These are phyloP conservation scores for Rhododendron molle DNA, from an alignment of 148 eudicot species.

Conservation along the genomic window DNA sequence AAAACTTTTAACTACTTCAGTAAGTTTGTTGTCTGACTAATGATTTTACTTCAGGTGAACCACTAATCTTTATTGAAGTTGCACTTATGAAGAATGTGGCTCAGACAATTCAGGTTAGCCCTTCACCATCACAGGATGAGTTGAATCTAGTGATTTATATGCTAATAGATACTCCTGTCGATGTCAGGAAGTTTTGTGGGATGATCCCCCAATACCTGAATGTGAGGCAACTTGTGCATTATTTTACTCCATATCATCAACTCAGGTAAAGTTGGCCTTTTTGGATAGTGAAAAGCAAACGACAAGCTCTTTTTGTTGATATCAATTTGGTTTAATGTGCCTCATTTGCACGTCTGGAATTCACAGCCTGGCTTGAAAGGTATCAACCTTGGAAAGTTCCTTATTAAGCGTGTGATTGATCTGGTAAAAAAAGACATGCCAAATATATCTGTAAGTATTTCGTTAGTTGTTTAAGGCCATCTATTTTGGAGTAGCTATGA, in stretches of 20 bases:
- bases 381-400: slow-evolving; percentile 90
- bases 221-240: slow-evolving; percentile 85
- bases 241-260: slow-evolving; percentile 94
- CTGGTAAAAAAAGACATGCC: slow-evolving; percentile 89
- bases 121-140: background rate
- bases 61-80: slow-evolving; percentile 96
- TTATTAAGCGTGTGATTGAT: slow-evolving; percentile 92
- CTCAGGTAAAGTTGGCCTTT: slow-evolving; percentile 52
- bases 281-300: background rate
- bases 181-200: slow-evolving; percentile 88
- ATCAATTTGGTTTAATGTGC: slow-evolving; percentile 2
- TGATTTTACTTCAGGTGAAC: slow-evolving; percentile 65
- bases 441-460: slow-evolving; percentile 67
- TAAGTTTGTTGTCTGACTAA: background rate
- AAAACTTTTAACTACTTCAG: slow-evolving; percentile 1
- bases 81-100: slow-evolving; percentile 81
- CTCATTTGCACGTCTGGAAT: slow-evolving; percentile 9
- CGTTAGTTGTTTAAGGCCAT: background rate
- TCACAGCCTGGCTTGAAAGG: slow-evolving; percentile 95
- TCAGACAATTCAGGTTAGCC: slow-evolving; percentile 71
- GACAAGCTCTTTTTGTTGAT: background rate
- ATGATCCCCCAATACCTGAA: slow-evolving; percentile 88
- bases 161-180: slow-evolving; percentile 4
- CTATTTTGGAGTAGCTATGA: background rate
- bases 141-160: background rate